Evolutionary conservation across 805 yeast genomes (phyloP).

Genomic region (Brettanomyces anomalus): DNA sequence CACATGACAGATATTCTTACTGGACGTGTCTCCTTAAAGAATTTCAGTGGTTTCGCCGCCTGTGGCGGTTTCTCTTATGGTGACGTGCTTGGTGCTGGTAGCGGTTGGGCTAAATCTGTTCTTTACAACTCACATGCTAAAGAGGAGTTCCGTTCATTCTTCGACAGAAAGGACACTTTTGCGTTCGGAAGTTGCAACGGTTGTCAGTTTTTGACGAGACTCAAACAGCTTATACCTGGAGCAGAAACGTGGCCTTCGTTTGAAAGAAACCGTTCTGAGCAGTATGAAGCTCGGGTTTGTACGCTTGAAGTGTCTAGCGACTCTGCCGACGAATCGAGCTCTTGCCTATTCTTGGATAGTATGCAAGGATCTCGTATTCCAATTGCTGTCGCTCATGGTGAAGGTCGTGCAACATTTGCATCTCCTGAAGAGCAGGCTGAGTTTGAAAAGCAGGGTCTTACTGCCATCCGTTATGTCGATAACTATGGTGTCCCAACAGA

Average conservation of each 20-base stretch:
- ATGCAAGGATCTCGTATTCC: conserved; percentile 94
- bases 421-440: conserved; percentile 32
- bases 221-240: conserved; percentile 85
- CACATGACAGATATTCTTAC: conserved; percentile 89
- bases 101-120: conserved; percentile 98
- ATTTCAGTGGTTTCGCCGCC: conserved; percentile 90
- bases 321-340: conserved; percentile 28
- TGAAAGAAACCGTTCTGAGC: conserved; percentile 86
- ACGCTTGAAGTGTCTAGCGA: conserved; percentile 70
- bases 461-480: conserved; percentile 76
- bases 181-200: conserved; percentile 99
- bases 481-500: conserved; percentile 82
- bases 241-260: conserved; percentile 93
- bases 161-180: conserved; percentile 86
- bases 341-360: conserved; percentile 67
- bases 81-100: conserved; percentile 97
- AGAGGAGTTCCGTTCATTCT: conserved; percentile 67
- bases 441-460: conserved; percentile 45
- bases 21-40: conserved; percentile 63
- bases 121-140: conserved; percentile 73
- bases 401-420: conserved; percentile 79
- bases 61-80: conserved; percentile 99
- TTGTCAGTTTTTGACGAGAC: conserved; percentile 88
- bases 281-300: conserved; percentile 90
- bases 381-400: conserved; percentile 98